A percentile compares a stretch with the other conserved stretches of the same genome.
phyloP scores from a whole-genome alignment of 768 basidiomycete genomes.

The Coprinellus micaceus region DNA sequence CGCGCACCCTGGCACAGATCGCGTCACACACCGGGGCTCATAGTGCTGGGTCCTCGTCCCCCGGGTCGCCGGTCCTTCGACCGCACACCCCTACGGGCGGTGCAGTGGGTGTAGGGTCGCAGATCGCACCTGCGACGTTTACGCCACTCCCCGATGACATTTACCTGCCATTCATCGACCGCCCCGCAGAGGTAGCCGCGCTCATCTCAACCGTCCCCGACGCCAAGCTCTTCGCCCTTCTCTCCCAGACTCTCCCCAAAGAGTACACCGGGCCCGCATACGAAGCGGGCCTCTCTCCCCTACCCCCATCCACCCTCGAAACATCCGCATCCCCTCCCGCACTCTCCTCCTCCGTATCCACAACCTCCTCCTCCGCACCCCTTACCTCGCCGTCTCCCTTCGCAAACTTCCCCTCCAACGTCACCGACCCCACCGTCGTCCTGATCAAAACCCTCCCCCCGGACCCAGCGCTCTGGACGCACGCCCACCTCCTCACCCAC shows the following conservation, averaged over 20 bases:
- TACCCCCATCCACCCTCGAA: slow-evolving; percentile 15
- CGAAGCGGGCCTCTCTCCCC: neutral
- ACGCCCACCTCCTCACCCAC: slow-evolving; percentile 63
- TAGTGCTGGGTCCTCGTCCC: slow-evolving; percentile 15
- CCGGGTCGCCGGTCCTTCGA: slow-evolving; percentile 20
- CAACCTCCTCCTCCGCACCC: no score
- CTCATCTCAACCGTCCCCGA: slow-evolving; percentile 54
- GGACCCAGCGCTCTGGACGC: slow-evolving; percentile 73
- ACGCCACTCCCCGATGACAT: slow-evolving; percentile 73
- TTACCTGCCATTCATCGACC: slow-evolving; percentile 83
- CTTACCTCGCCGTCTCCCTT: slow-evolving; percentile 23
- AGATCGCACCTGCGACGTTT: slow-evolving; percentile 53
- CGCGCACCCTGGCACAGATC: slow-evolving; percentile 18
- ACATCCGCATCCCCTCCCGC: no score
- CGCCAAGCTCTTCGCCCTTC: slow-evolving; percentile 65
- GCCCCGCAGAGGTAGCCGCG: slow-evolving; percentile 67
- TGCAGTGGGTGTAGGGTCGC: slow-evolving; percentile 11
- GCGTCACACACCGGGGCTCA: neutral
- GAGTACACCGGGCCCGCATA: slow-evolving; percentile 3
- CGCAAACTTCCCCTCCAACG: no score
- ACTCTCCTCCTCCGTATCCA: no score
- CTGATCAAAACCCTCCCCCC: no score
- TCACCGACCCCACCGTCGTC: no score
- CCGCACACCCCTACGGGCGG: slow-evolving; percentile 5
- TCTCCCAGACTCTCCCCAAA: slow-evolving; percentile 64